phyloP scores from a whole-genome alignment of 371 early-diverging fungal genomes.

The Mortierella polycephala region DNA sequence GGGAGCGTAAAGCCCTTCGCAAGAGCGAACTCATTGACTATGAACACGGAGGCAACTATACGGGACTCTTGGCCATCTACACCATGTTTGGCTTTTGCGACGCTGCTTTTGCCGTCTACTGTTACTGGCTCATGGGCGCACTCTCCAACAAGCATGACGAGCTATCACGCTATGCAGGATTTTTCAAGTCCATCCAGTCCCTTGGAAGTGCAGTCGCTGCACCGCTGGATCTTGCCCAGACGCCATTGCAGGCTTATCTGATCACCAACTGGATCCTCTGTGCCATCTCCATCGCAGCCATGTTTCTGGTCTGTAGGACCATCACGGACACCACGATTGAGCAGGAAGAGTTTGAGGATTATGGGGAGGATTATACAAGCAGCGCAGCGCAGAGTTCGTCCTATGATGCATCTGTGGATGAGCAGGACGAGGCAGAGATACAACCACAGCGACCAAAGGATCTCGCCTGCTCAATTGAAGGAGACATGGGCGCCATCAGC shows the following conservation, averaged over 20 bases:
- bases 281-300: conserved; percentile 48
- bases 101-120: conserved; percentile 71
- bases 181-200: conserved; percentile 60
- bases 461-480: conserved; percentile 13
- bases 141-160: conserved; percentile 76
- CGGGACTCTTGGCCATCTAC: conserved; percentile 70
- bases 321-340: conserved; percentile 47
- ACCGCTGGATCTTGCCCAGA: conserved; percentile 49
- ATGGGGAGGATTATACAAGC: conserved; percentile 4
- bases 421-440: conserved; percentile 2
- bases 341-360: conserved; percentile 4
- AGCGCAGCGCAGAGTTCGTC: conserved; percentile 15
- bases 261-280: conserved; percentile 59
- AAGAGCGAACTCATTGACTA: conserved; percentile 36
- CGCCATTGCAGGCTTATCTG: conserved; percentile 45
- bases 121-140: conserved; percentile 81
- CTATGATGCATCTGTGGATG: not conserved
- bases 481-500: conserved; percentile 29
- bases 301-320: conserved; percentile 52
- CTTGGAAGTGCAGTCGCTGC: conserved; percentile 58
- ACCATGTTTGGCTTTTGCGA: conserved; percentile 76
- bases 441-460: not conserved
- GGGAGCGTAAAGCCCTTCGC: conserved; percentile 13
- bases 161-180: conserved; percentile 80
- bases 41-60: conserved; percentile 56